Base-by-base conservation (phyloP, 169 alveolate species). In the Miamiensis avidus region DNA sequence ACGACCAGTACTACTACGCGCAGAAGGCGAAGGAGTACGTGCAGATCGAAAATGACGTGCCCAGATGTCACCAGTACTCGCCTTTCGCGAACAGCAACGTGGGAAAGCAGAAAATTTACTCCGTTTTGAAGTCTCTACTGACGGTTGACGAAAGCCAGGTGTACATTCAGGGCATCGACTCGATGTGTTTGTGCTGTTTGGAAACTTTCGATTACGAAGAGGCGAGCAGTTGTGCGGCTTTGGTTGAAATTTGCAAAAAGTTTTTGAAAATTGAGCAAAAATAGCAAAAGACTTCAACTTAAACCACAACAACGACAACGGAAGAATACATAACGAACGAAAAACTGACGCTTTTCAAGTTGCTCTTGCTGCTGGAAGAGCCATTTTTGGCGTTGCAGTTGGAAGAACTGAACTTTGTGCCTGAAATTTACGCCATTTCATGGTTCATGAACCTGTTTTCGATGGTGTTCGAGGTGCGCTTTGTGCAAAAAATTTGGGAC, bases 401-500 rank as follows among this genome's bases (percentile, higher is more conserved):
- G 29, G 76, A 79, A 49, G 84, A 79, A 28, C 34, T 29, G 20
- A 16, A 49, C 0, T 65, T 79, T 64, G 29, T 34, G n/a, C 77
- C 84, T 16, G 84, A 79, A 79, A 79, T 79, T 0, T 79, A 79
- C 25, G 64, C 84, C 16, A 79, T 79, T 0, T 49, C 76, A 0
- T 79, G 84, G 84, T 79, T 79, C 64, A 49, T 79, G 28, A 79
- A 34, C 64, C 28, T 79, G 73, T 79, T 79, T 64, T 32, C 84
- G 0, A 79, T 79, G 84, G 84, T 79, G 26, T 79, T 65, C 29
- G 84, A 79, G 6, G 65, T 79, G 64, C 25, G 64, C 4, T 49
- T 74, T 0, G 84, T 79, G 30, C 29, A 34, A 31, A 79, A 79
- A 79, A 79, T 79, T 34, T 79, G 84, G 84, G 84, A 79, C 30